Percentiles rank a stretch among this genome's conserved stretches.
Conservation (phyloP, 2,329 filamentous ascomycete genomes). For the Fonsecaea nubica region DNA sequence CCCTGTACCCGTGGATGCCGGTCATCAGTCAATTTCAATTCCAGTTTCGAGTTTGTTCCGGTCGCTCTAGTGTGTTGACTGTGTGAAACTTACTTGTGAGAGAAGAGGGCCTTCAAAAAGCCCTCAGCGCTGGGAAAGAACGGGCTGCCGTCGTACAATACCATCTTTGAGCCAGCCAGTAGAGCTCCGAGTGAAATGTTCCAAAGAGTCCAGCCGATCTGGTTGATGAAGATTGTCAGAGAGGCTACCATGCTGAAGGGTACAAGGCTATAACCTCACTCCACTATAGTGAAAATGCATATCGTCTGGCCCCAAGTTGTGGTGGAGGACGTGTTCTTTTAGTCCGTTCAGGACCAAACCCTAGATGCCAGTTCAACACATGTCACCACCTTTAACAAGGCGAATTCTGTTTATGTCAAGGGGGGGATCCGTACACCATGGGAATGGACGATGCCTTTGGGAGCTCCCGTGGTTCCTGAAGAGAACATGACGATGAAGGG, state of each 20-base stretch:
- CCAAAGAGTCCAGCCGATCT: constrained; percentile 53
- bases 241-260: no score
- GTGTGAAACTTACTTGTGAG: constrained; percentile 43
- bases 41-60: no score
- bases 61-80: no score
- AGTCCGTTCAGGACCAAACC: constrained; percentile 47
- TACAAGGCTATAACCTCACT: constrained; percentile 1
- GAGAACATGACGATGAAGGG: constrained; percentile 64
- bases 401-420: not conserved
- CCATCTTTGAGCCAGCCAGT: constrained; percentile 62
- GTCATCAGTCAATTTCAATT: not conserved
- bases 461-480: constrained; percentile 56
- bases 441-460: constrained; percentile 84
- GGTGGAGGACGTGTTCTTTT: constrained; percentile 67
- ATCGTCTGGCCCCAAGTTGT: constrained; percentile 50
- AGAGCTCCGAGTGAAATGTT: constrained; percentile 62
- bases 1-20: not conserved
- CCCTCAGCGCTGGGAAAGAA: constrained; percentile 71
- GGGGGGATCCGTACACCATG: constrained; percentile 40
- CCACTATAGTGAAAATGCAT: constrained; percentile 54
- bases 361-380: not conserved
- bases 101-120: constrained; percentile 56
- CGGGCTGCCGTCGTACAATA: constrained; percentile 82
- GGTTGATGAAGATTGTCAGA: constrained; percentile 1
- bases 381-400: not conserved